phyloP scores from a whole-genome alignment of 164 flowering plant genomes.

The Macadamia tetraphylla region DNA sequence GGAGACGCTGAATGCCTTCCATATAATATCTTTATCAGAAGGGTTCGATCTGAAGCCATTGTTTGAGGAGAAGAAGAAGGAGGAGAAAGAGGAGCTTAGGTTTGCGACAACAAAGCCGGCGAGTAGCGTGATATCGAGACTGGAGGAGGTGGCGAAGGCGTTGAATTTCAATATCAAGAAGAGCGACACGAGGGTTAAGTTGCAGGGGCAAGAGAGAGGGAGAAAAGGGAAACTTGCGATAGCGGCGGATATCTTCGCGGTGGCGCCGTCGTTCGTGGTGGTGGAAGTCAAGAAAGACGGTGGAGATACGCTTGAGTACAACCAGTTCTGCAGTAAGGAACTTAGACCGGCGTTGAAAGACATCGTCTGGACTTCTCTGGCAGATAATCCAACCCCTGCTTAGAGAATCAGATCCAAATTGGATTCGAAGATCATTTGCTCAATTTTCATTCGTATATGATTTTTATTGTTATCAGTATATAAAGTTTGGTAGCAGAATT shows the following conservation, averaged over 20 bases:
- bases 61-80: constrained; percentile 27
- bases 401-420: background rate
- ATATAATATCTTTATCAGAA: constrained; percentile 27
- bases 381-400: constrained; percentile 16
- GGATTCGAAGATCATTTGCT: too few species aligned
- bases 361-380: constrained; percentile 36
- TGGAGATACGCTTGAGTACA: constrained; percentile 44
- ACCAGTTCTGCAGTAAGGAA: constrained; percentile 41
- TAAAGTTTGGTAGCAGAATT: too few species aligned
- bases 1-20: constrained; percentile 31
- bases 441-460: too few species aligned
- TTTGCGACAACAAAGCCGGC: constrained; percentile 24
- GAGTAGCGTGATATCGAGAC: constrained; percentile 24
- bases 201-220: constrained; percentile 33
- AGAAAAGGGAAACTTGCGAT: constrained; percentile 41
- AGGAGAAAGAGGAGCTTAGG: constrained; percentile 25
- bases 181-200: constrained; percentile 17
- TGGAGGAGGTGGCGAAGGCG: constrained; percentile 28
- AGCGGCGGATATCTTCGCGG: constrained; percentile 34
- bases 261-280: constrained; percentile 37
- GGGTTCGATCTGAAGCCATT: constrained; percentile 30
- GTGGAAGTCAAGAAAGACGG: constrained; percentile 46
- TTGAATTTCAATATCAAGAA: constrained; percentile 19
- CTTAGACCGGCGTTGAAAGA: constrained; percentile 52
- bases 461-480: too few species aligned